Evolutionary conservation across 202 grass and related monocot species (phyloP).

Genomic region (Thinopyrum obtusiflorum): DNA sequence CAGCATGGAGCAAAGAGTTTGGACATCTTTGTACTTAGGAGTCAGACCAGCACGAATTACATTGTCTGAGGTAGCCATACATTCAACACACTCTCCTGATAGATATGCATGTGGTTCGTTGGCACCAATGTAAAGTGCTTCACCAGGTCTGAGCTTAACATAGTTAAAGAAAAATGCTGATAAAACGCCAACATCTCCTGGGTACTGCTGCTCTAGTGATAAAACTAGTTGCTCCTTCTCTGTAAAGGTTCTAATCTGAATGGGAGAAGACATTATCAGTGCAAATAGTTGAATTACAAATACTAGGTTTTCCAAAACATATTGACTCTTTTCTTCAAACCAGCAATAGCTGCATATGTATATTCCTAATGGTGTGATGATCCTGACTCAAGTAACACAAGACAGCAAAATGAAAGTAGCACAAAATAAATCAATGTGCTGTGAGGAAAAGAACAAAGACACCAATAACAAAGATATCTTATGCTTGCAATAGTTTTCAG

Average conservation of each 20-base stretch:
- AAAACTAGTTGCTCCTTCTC: constrained; percentile 76
- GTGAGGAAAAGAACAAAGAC: not conserved
- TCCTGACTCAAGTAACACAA: not conserved
- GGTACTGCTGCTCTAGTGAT: constrained; percentile 78
- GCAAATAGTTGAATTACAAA: not conserved
- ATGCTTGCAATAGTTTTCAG: not conserved
- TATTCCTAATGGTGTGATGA: not conserved
- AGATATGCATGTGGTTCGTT: constrained; percentile 95
- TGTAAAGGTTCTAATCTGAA: constrained; percentile 70
- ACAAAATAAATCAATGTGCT: not conserved
- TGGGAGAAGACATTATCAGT: not conserved
- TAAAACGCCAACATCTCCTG: constrained; percentile 81
- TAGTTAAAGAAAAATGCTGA: constrained; percentile 90
- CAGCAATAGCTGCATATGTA: not conserved
- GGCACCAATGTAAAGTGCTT: constrained; percentile 75
- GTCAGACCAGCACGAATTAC: constrained; percentile 94
- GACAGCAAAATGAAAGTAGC: not conserved
- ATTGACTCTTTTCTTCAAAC: not conserved
- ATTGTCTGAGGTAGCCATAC: constrained; percentile 96
- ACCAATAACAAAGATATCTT: not conserved
- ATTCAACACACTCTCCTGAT: constrained; percentile 88
- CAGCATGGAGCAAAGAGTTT: constrained; percentile 89
- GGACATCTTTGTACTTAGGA: constrained; percentile 86
- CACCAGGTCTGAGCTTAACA: constrained; percentile 80
- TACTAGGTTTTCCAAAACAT: not conserved